Base-by-base conservation (phyloP, 257 asterid genomes). In the Nicotiana sylvestris region DNA sequence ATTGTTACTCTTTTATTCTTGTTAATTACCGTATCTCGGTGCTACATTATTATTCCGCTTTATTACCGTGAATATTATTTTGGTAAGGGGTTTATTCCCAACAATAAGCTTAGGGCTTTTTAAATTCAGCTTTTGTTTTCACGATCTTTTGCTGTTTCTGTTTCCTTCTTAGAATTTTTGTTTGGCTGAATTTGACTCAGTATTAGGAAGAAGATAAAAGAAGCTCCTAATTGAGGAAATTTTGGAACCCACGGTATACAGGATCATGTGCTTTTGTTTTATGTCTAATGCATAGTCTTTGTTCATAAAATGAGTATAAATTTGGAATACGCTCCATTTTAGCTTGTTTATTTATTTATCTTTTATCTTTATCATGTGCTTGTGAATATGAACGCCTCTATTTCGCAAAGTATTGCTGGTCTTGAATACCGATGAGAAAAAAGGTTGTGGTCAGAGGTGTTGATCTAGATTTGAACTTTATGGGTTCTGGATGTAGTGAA, bases 141-240 rank as follows among this genome's bases (percentile, higher is more conserved):
- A 18, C 30, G 9, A 68, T 37, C 30, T 39, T 70, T 70, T 70
- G 57, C 6, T 72, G 25, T 35, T 46, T 72, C 60, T 46, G 39
- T 72, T 72, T 72, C 37, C 39, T 9, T 46, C 51, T 43, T 69
- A 39, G 32, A 37, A 55, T 58, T 58, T 58, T n/a, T 58, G 65
- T 58, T 43, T 25, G 78, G 25, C 39, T 46, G 37, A 72, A 46
- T 72, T 46, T 72, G 61, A 21, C 78, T 72, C 61, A 72, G 60
- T 72, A 2, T 72, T 72, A 72, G 79, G 61, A 72, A 72, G 39
- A 72, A 46, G 79, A 46, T 72, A 72, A 72, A 25, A 46, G 78
- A 72, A 72, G n/a, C 78, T 69, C 53, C 57, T 32, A 69, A 39
- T 39, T 69, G 25, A 69, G 61, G 61, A 58, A 72, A 46, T 72